Evolutionary conservation across 352 stramenopile genomes (phyloP).

Genomic region (Pythium sukuiense): DNA sequence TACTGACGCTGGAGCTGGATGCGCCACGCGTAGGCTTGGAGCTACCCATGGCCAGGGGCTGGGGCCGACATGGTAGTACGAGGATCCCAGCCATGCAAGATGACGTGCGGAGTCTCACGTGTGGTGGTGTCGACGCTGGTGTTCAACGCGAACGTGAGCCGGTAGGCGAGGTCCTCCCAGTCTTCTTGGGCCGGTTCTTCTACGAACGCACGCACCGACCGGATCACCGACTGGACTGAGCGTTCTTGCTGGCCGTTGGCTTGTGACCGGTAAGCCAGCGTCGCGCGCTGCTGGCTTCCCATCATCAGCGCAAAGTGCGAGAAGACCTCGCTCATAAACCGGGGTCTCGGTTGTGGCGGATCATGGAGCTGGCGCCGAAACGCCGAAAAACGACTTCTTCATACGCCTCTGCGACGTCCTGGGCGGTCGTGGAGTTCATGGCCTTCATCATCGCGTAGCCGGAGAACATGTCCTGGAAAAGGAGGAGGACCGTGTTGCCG

Average conservation of each 20-base stretch:
- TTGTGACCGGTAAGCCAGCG: constrained; percentile 32
- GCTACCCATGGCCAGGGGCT: neutral
- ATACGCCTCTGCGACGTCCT: constrained; percentile 30
- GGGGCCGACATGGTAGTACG: constrained; percentile 8
- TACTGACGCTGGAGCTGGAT: constrained; percentile 5
- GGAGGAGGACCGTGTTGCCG: constrained; percentile 21
- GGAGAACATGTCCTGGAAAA: constrained; percentile 29
- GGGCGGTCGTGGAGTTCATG: constrained; percentile 11
- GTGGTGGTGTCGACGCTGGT: too few species aligned
- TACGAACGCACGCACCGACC: constrained; percentile 22
- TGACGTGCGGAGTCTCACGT: neutral
- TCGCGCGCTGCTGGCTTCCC: constrained; percentile 20
- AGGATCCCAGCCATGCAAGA: constrained; percentile 19
- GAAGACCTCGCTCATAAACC: constrained; percentile 39
- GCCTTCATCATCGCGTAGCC: constrained; percentile 31
- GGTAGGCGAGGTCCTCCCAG: constrained; percentile 32
- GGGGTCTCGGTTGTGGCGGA: constrained; percentile 31
- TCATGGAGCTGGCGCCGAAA: constrained; percentile 27
- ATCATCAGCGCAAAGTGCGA: constrained; percentile 25
- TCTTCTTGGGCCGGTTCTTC: constrained; percentile 28
- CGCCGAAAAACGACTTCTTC: constrained; percentile 26
- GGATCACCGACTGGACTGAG: constrained; percentile 30
- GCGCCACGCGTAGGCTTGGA: constrained; percentile 2
- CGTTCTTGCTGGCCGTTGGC: constrained; percentile 38
- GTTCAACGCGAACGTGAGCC: constrained; percentile 29